Evolutionary conservation across 73 alveolate genomes (phyloP).

Genomic region (Stentor coeruleus): DNA sequence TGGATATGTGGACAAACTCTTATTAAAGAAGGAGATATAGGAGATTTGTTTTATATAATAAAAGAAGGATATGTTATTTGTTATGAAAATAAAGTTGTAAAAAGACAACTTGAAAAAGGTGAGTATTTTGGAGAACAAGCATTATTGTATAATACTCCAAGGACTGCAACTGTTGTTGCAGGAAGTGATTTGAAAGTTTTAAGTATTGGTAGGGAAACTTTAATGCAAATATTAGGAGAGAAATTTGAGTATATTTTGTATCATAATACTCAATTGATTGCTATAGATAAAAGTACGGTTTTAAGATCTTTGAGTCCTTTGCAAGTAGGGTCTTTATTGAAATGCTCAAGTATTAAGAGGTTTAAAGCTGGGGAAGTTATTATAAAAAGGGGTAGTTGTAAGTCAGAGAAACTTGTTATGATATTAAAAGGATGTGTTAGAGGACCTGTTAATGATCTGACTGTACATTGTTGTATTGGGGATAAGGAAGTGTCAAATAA

Average conservation of each 20-base stretch:
- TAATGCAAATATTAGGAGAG: conserved; percentile 47
- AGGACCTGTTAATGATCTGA: background rate
- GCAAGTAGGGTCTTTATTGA: background rate
- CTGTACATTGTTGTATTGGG: background rate
- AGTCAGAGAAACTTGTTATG: conserved; percentile 21
- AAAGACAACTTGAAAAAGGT: conserved; percentile 48
- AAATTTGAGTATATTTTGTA: conserved; percentile 33
- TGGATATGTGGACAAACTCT: conserved; percentile 45
- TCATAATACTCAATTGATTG: background rate
- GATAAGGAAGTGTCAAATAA: background rate
- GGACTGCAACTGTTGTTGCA: conserved; percentile 59
- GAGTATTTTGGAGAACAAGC: conserved; percentile 56
- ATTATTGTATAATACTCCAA: conserved; percentile 34
- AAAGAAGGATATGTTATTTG: conserved; percentile 64
- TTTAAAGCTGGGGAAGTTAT: conserved; percentile 43
- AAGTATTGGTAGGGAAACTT: conserved; percentile 42
- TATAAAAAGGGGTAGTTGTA: conserved; percentile 36
- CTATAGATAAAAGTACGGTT: conserved; percentile 3
- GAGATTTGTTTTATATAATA: conserved; percentile 64
- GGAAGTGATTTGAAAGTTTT: conserved; percentile 34
- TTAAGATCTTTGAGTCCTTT: background rate
- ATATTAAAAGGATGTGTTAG: background rate
- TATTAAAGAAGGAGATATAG: conserved; percentile 79
- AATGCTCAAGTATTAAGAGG: background rate
- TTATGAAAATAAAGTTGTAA: conserved; percentile 41